Conservation (phyloP, 768 basidiomycete species). For the Infundibulicybe gibba region DNA sequence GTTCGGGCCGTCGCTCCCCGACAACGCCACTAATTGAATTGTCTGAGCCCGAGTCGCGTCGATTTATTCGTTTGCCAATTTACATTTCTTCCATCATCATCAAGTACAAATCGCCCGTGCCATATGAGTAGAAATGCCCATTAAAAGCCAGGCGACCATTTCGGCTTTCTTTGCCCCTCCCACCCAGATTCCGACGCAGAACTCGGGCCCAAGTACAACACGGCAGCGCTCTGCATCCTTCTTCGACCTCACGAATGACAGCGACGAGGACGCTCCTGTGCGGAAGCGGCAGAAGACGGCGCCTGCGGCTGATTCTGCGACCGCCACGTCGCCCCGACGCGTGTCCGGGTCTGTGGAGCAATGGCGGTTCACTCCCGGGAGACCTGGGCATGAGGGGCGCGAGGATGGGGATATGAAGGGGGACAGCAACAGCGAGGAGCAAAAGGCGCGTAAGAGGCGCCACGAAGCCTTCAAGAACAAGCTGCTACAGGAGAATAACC, state of each 20-base stretch:
- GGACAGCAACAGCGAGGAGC: constrained; percentile 13
- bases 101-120: too few species aligned
- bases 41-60: too few species aligned
- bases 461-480: constrained; percentile 46
- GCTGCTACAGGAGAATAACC: constrained; percentile 43
- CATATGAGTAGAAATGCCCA: too few species aligned
- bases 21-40: too few species aligned
- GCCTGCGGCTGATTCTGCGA: constrained; percentile 1
- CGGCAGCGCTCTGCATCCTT: constrained; percentile 8
- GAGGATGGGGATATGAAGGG: constrained; percentile 2
- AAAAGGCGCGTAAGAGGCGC: constrained; percentile 19
- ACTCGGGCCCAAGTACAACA: constrained; percentile 2
- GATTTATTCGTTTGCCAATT: too few species aligned
- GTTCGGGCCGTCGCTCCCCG: too few species aligned
- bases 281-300: constrained; percentile 24
- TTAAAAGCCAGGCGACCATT: constrained; percentile 18
- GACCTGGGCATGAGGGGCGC: constrained; percentile 20
- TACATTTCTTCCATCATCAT: too few species aligned
- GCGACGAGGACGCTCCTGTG: constrained; percentile 23
- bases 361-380: constrained; percentile 40
- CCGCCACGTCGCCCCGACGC: constrained; percentile 4
- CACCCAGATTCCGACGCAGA: constrained; percentile 11
- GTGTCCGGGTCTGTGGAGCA: constrained; percentile 24
- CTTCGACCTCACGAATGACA: constrained; percentile 52
- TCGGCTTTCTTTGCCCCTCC: constrained; percentile 33